Conservation (phyloP, 148 eudicot species). For the Silene uniflora region DNA sequence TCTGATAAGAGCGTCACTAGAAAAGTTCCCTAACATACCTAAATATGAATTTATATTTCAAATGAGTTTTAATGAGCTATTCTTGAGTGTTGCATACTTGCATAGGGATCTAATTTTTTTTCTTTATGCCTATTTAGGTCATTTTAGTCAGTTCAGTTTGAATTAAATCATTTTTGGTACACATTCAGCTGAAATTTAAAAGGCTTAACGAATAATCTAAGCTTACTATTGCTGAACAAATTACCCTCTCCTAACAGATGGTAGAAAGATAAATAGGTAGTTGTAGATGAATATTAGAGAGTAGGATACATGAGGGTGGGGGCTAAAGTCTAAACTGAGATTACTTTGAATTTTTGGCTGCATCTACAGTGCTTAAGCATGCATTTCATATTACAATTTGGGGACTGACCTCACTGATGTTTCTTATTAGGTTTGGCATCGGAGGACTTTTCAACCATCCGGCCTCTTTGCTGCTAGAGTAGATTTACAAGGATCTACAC, state of each 20-base stretch:
- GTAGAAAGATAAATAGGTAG: neutral
- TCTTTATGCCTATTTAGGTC: neutral
- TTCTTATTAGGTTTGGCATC: slow-evolving; percentile 78
- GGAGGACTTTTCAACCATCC: slow-evolving; percentile 91
- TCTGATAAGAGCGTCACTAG: neutral
- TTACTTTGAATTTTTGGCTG: slow-evolving; percentile 4
- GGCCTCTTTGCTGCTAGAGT: slow-evolving; percentile 98
- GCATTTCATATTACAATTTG: neutral
- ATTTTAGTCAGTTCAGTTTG: neutral
- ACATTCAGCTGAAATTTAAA: neutral
- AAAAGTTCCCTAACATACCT: neutral
- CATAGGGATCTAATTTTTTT: neutral
- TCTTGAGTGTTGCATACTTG: neutral
- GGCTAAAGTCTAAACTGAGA: neutral
- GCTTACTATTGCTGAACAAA: neutral
- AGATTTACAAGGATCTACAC: slow-evolving; percentile 85
- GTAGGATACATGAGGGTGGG: neutral
- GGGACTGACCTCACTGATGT: slow-evolving; percentile 13
- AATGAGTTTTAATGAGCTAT: neutral
- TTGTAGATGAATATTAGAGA: slow-evolving; percentile 7
- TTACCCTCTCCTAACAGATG: neutral
- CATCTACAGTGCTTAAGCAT: neutral
- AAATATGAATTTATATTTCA: neutral
- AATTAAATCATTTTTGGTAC: neutral
- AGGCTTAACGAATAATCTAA: neutral